Evolutionary conservation across 495 filamentous ascomycete genomes (phyloP), one percentile per base, ranked within the genome.

Genomic region (Penicillium bialowiezense): DNA sequence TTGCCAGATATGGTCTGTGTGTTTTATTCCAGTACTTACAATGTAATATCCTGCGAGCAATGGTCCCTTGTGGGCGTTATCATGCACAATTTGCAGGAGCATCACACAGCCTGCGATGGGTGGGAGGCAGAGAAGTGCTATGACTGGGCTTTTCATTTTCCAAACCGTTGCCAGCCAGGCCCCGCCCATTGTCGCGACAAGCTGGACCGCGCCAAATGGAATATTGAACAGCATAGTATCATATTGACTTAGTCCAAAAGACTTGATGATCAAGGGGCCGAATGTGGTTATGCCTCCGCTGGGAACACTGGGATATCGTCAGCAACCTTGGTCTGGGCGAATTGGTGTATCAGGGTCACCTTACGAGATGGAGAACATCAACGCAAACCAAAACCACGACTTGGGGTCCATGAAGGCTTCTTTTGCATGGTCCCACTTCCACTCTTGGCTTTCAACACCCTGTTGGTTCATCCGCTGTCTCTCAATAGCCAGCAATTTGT

Each of bases 221-320:
- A 85, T 82, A 58, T 83, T 85, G 66, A 85, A 82, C 8, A 85
- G 70, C 35, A 85, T 83, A 0, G 83, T 82, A 20, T 76, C 70
- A 48, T 84, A 82, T 23, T 72, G 65, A 46, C 74, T 70, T 56
- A 77, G 85, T 5, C 82, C 82, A 54, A 86, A 86, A 7, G 75
- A 69, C 46, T 79, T 67, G 24, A 86, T 70, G 39, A 85, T 85
- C 33, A 86, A 70, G n/a, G 77, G 80, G 1, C 83, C 83, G 53
- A 85, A 85, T 0, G 80, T 82, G 7, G 76, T 70, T 35, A 85
- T 83, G 9, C 83, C 82, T 10, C 81, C 80, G 39, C 76, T 80
- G 5, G 81, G 79, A 34, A 85, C 78, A 1, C 81, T 82, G 43
- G 51, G 62, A 4, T 55, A 38, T 35, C 23, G 44, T 61, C 36